Evolutionary conservation across 345 rosid species (phyloP).

Genomic region (Melastoma malabathricum): DNA sequence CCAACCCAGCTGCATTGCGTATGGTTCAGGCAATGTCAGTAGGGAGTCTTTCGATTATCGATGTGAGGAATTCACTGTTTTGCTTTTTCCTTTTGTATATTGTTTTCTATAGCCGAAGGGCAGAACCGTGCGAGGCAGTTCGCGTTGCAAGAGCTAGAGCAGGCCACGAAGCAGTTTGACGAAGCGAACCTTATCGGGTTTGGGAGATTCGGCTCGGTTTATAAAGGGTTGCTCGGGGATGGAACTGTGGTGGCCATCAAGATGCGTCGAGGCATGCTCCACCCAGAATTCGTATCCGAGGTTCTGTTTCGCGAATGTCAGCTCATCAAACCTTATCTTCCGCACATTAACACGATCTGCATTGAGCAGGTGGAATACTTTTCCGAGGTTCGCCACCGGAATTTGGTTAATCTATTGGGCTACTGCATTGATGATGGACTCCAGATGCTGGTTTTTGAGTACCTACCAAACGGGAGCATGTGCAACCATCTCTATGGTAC

Average conservation of each 20-base stretch:
- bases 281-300: slow-evolving; percentile 34
- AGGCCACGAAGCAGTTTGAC: slow-evolving; percentile 40
- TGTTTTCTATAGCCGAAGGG: slow-evolving; percentile 20
- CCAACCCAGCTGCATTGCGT: slow-evolving; percentile 46
- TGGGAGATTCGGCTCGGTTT: slow-evolving; percentile 45
- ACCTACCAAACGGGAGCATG: slow-evolving; percentile 52
- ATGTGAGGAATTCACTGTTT: background rate
- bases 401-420: slow-evolving; percentile 49
- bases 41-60: background rate
- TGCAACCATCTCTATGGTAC: slow-evolving; percentile 43
- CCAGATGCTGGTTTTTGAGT: slow-evolving; percentile 49
- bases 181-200: slow-evolving; percentile 32
- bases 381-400: slow-evolving; percentile 45
- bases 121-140: slow-evolving; percentile 23
- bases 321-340: background rate
- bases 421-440: slow-evolving; percentile 38
- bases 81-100: slow-evolving; percentile 9
- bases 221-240: slow-evolving; percentile 36
- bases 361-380: slow-evolving; percentile 29
- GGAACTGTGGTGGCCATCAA: slow-evolving; percentile 41
- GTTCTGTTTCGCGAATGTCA: slow-evolving; percentile 11
- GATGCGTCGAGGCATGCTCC: slow-evolving; percentile 24
- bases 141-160: slow-evolving; percentile 42
- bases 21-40: slow-evolving; percentile 6
- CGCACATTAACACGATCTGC: background rate